Conservation (phyloP, 1,284 basidiomycete genomes). For the Gomphus sp. region DNA sequence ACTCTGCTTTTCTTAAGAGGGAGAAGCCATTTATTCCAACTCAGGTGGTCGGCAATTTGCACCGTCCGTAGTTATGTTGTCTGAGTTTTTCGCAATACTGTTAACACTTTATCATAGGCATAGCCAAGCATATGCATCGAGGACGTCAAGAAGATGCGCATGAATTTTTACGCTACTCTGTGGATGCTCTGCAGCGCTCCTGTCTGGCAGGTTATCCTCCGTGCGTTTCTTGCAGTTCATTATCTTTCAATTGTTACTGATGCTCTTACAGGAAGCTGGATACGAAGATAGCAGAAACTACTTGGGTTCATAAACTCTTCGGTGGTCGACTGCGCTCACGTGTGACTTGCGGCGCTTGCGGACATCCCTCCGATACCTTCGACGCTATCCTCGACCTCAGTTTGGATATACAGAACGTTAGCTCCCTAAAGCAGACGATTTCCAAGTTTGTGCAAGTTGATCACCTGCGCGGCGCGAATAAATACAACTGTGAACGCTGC, state of each 20-base stretch:
- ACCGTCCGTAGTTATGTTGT: slow-evolving; percentile 38
- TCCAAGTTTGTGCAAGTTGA: slow-evolving; percentile 80
- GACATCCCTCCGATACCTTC: slow-evolving; percentile 91
- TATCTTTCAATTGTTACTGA: slow-evolving; percentile 7
- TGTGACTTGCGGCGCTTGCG: slow-evolving; percentile 82
- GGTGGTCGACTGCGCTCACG: slow-evolving; percentile 89
- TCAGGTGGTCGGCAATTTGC: slow-evolving; percentile 55
- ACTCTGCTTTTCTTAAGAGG: slow-evolving; percentile 35
- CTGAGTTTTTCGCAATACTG: background rate
- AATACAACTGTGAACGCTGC: slow-evolving; percentile 98
- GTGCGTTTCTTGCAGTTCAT: slow-evolving; percentile 32
- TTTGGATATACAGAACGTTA: slow-evolving; percentile 69
- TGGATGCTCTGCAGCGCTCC: slow-evolving; percentile 86
- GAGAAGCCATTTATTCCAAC: slow-evolving; percentile 48
- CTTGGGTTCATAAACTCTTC: slow-evolving; percentile 92
- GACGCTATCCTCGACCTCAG: slow-evolving; percentile 93
- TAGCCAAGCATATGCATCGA: slow-evolving; percentile 84
- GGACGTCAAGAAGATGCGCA: slow-evolving; percentile 98
- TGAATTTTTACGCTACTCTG: slow-evolving; percentile 92
- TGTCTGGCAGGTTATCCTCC: slow-evolving; percentile 66
- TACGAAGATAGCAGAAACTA: slow-evolving; percentile 75
- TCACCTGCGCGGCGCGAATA: slow-evolving; percentile 81
- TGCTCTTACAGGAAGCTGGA: slow-evolving; percentile 59
- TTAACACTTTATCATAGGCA: slow-evolving; percentile 38
- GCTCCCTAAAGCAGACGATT: slow-evolving; percentile 67